Evolutionary conservation across 2,329 filamentous ascomycete genomes (phyloP), one percentile per base, ranked within the genome.

Genomic region (Stylonectria norvegica): DNA sequence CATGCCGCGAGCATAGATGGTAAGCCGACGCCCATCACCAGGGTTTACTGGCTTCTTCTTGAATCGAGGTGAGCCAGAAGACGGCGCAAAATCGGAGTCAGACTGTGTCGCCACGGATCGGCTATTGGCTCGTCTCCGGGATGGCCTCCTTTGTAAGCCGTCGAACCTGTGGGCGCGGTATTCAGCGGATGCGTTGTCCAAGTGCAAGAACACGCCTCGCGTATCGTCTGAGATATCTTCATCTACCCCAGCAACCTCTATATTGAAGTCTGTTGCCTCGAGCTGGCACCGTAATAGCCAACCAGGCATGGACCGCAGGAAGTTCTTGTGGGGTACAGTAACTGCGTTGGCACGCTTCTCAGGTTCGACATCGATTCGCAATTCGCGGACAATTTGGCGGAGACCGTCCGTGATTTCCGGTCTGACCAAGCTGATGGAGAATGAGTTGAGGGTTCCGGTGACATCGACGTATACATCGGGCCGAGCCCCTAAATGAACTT

Each of bases 401-500:
- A 98, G 75, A 16, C 93, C 94, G 57, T 94, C 86, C 38, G 85
- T 93, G 43, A 98, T 95, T 59, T 98, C 93, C 5, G 88, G 84
- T 16, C 91, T 83, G 7, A 96, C 83, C 73, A 98, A 84, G 57
- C 89, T 93, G 34, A 95, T 75, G 2, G 88, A 87, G 50, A 94
- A 90, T 0, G 89, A 94, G 58, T 95, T 86, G 3, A 96, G 69
- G 46, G 81, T 88, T 15, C 86, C 89, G 35, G 80, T 85, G 9
- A 84, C 80, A 38, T 89, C 79, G 8, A 97, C 89, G 33, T 85
- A 84, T 6, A 96, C 79, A 50, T 96, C 85, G 0, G 90, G 90
- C 4, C 86, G 82, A 5, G 91, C 91, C 49, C 81, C 91, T 10
- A 97, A 69, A 56, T 95, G 85, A 1, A 87, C 69, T 57, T 91